These are phyloP conservation scores for Colletotrichum graminicola DNA, from an alignment of 2,329 filamentous ascomycete species.

Conservation along the genomic window DNA sequence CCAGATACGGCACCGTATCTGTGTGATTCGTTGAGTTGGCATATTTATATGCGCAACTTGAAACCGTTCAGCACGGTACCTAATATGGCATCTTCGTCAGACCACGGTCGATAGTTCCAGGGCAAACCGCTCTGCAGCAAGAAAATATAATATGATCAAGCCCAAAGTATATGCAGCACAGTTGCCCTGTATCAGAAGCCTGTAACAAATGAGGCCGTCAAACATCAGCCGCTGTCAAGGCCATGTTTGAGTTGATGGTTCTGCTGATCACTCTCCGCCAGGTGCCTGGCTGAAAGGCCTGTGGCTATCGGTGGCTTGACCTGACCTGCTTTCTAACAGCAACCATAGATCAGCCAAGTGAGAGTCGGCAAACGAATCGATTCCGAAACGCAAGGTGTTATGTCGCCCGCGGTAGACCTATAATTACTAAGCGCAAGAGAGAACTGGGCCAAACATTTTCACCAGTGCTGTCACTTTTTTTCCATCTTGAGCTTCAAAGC, in stretches of 20 bases:
- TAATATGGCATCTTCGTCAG: background rate
- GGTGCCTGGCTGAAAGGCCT: background rate
- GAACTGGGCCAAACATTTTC: background rate
- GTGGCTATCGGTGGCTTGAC: background rate
- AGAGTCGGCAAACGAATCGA: background rate
- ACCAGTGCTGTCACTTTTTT: background rate
- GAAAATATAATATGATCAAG: background rate
- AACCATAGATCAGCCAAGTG: background rate
- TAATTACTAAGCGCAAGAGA: background rate
- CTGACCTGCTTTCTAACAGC: background rate
- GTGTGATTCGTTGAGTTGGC: background rate
- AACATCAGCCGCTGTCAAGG: no score
- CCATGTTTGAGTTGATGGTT: background rate
- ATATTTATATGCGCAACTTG: background rate
- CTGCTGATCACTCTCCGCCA: background rate
- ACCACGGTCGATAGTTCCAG: background rate
- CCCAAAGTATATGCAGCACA: background rate
- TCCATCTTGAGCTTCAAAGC: background rate
- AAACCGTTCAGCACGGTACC: background rate
- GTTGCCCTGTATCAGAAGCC: background rate
- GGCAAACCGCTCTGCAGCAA: background rate
- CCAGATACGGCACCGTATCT: background rate
- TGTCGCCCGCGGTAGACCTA: background rate
- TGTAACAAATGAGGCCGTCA: background rate
- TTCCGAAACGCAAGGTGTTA: background rate